Base-by-base conservation (phyloP, 1,284 basidiomycete species). In the Pisolithus thermaeus region DNA sequence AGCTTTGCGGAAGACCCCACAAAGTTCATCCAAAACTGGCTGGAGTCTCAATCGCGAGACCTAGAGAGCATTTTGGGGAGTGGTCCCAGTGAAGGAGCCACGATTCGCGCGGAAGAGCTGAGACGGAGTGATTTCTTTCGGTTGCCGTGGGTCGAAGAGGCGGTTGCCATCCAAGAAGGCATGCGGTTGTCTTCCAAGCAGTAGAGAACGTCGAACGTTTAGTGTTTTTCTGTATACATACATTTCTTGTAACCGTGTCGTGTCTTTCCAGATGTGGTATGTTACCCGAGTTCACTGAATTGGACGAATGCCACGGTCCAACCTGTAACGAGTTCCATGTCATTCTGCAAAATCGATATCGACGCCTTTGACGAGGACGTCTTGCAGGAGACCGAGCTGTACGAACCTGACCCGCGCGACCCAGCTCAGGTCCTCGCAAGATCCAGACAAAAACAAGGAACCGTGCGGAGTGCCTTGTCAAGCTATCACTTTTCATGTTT, bases 281-380 rank as follows among this genome's bases (percentile, higher is more conserved):
- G 18, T 20, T 20, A 20, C 18, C 1, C 18, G 18, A 20, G 18
- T 20, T 20, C 18, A 20, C 18, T 20, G 18, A 20, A 20, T 20
- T 20, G 18, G 18, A 20, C 18, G 18, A 20, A 20, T 20, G 18
- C 18, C 18, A 20, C 18, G 18, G 18, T 5, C 7, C 25, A 7
- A 27, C 25, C 25, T 27, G 25, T 7, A 27, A 27, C 25, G 5
- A 27, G 25, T 7, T 27, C 23, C 45, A 91, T 91, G 87, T 81
- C 82, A 56, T 97, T 93, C 71, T 80, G 94, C 59, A 95, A 94
- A 73, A 94, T 97, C 73, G 89, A 97, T 71, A 90, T 97, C 61
- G 95, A 98, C 73, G 79, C 77, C 47, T 94, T 84, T 72, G 96
- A 98, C 65, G 95, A 97, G 68, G 96, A 98, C 62, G 81, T 85